phyloP scores from a whole-genome alignment of 176 grass and related monocot species.

The bread wheat (Triticum aestivum) region IWGSC_CS_RefSeq_v2.1 NC_057808.1:363491205-363491704 shows the following conservation, averaged over 20 bases:
- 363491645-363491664: background rate
- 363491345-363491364: constrained; percentile 77
- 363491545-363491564: background rate
- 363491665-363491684: background rate
- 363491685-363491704: background rate
- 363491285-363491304: constrained; percentile 91
- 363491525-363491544: background rate
- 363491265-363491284: constrained; percentile 29
- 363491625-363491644: constrained; percentile 4
- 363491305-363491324: constrained; percentile 77
- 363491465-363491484: constrained; percentile 60
- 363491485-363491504: constrained; percentile 48
- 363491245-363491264: background rate
- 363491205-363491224: background rate
- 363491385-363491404: background rate
- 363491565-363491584: background rate
- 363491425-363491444: constrained; percentile 54
- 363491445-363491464: constrained; percentile 50
- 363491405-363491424: background rate
- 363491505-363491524: constrained; percentile 37
- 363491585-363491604: background rate
- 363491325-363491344: constrained; percentile 88
- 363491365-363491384: background rate
- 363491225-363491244: background rate
- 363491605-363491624: background rate